These are phyloP conservation scores for Tremella yokohamensis DNA, from an alignment of 768 basidiomycete species.

Conservation along the genomic window DNA sequence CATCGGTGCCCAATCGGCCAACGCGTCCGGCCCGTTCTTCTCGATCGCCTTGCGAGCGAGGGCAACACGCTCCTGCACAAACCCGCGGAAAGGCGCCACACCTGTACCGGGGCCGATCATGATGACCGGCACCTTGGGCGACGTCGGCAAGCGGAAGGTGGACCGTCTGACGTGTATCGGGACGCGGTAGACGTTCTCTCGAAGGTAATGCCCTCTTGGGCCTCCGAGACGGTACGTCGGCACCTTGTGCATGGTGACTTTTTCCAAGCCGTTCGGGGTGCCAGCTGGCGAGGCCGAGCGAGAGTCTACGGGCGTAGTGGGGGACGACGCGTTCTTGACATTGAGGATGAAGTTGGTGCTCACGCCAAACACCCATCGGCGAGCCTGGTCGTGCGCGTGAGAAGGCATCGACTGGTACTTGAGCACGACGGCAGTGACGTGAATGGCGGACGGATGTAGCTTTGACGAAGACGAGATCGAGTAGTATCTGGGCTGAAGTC, in stretches of 20 bases:
- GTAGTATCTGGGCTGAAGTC: conserved; percentile 94
- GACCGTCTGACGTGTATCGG: conserved; percentile 93
- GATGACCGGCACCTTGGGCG: conserved; percentile 95
- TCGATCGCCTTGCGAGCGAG: conserved; percentile 61
- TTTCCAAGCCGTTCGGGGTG: conserved; percentile 44
- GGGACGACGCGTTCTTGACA: conserved; percentile 65
- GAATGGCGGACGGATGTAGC: conserved; percentile 75
- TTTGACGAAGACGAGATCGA: conserved; percentile 98
- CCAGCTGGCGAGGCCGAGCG: background rate
- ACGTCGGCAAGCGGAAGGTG: conserved; percentile 94
- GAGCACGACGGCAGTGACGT: conserved; percentile 91
- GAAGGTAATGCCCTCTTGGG: conserved; percentile 78
- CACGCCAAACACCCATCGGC: conserved; percentile 77
- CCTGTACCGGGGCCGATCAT: conserved; percentile 99
- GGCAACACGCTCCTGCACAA: conserved; percentile 95
- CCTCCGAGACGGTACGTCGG: conserved; percentile 85
- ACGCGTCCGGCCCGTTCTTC: conserved; percentile 89
- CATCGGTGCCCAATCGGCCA: conserved; percentile 92
- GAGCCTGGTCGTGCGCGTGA: conserved; percentile 55
- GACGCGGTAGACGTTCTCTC: conserved; percentile 67
- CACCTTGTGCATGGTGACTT: conserved; percentile 43
- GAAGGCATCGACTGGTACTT: conserved; percentile 72
- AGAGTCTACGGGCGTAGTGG: conserved; percentile 31
- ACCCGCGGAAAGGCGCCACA: conserved; percentile 98
- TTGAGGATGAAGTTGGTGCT: conserved; percentile 94